Evolutionary conservation across 2,329 filamentous ascomycete species (phyloP).

Genomic region (Ceratocystiopsis sp.): DNA sequence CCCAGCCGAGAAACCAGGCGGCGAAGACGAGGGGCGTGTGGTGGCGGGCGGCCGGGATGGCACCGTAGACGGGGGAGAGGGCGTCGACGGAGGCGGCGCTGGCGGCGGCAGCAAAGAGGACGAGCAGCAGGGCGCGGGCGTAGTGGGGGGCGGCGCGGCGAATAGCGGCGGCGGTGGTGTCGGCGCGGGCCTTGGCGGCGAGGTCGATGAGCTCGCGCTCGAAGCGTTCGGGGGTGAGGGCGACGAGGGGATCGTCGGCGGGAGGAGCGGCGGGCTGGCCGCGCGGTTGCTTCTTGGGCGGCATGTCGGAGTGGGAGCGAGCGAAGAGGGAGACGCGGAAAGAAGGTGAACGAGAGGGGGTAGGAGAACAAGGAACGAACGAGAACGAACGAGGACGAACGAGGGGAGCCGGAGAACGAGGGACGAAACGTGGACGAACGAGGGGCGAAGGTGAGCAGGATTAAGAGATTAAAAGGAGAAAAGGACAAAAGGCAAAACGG

Average conservation of each 20-base stretch:
- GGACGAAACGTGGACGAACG: too few species aligned
- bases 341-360: too few species aligned
- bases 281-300: slow-evolving; percentile 2
- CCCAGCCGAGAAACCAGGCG: slow-evolving; percentile 55
- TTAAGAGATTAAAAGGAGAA: too few species aligned
- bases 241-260: slow-evolving; percentile 9
- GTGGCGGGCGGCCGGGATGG: slow-evolving; percentile 57
- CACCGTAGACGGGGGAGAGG: slow-evolving; percentile 77
- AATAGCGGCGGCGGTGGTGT: slow-evolving; percentile 18
- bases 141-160: slow-evolving; percentile 24
- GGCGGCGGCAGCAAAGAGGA: slow-evolving; percentile 42
- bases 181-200: slow-evolving; percentile 24
- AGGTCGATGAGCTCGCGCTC: slow-evolving; percentile 36
- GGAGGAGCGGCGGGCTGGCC: background rate
- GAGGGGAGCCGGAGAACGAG: too few species aligned
- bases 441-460: background rate
- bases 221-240: slow-evolving; percentile 33
- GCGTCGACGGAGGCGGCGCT: slow-evolving; percentile 58
- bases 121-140: slow-evolving; percentile 24
- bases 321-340: background rate
- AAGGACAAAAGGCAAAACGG: background rate
- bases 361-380: too few species aligned
- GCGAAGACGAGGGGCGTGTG: slow-evolving; percentile 51
- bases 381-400: too few species aligned
- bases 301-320: slow-evolving; percentile 1